Evolutionary conservation across 73 alveolate genomes (phyloP).

Genomic region (Paramecium pentaurelia): DNA sequence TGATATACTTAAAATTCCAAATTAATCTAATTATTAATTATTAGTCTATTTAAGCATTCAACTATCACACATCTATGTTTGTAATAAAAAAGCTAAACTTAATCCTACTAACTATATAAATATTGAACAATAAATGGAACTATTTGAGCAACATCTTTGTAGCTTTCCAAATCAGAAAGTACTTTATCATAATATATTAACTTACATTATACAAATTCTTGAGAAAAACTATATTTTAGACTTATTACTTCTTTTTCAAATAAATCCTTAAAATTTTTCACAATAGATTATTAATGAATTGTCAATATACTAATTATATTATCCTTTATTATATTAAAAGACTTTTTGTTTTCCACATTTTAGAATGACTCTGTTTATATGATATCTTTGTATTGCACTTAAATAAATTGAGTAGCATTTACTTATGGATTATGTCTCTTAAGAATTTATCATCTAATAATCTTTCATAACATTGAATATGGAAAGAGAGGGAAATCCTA

Average conservation of each 20-base stretch:
- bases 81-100: not conserved
- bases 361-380: not conserved
- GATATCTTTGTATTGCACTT: not conserved
- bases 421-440: not conserved
- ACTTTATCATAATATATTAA: not conserved
- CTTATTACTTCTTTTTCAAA: constrained; percentile 2
- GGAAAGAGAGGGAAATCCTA: constrained; percentile 12
- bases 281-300: not conserved
- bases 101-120: not conserved
- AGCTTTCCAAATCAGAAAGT: not conserved
- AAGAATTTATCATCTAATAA: not conserved
- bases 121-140: not conserved
- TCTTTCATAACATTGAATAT: not conserved
- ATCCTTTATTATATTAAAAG: not conserved
- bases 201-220: not conserved
- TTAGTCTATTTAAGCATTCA: not conserved
- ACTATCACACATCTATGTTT: not conserved
- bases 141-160: not conserved
- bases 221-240: not conserved
- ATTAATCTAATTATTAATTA: not conserved
- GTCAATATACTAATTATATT: not conserved
- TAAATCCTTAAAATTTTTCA: not conserved
- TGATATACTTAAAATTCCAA: not conserved
- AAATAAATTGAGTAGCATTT: not conserved
- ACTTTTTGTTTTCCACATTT: not conserved